Conservation (phyloP, 2,329 filamentous ascomycete genomes). For the Ophiocordyceps unilateralis region DNA sequence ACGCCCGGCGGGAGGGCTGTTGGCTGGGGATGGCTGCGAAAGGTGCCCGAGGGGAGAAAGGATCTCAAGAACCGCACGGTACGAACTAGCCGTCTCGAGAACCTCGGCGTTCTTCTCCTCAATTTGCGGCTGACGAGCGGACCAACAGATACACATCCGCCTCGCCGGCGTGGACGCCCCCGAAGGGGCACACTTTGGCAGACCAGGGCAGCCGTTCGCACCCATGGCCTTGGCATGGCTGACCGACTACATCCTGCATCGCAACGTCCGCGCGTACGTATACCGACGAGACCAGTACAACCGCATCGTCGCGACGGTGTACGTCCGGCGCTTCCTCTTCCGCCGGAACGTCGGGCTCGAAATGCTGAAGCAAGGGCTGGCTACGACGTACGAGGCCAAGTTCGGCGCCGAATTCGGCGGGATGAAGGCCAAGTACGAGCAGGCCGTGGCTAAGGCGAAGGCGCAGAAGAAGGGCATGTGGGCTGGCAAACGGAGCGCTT, state of each 20-base stretch:
- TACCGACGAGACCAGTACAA: conserved; percentile 85
- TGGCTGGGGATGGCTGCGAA: conserved; percentile 87
- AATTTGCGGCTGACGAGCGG: not conserved
- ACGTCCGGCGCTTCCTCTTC: conserved; percentile 49
- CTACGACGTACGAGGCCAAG: conserved; percentile 90
- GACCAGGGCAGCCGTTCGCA: conserved; percentile 68
- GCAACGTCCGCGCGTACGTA: conserved; percentile 64
- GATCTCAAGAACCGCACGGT: conserved; percentile 65
- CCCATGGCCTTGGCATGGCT: conserved; percentile 72
- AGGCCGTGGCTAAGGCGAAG: conserved; percentile 50
- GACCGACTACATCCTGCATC: conserved; percentile 50
- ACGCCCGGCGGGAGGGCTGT: conserved; percentile 76
- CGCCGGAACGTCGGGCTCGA: conserved; percentile 71
- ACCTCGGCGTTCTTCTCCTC: too few species aligned
- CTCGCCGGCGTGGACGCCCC: conserved; percentile 88
- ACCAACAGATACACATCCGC: conserved; percentile 59
- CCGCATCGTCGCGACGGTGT: conserved; percentile 74
- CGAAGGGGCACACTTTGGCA: conserved; percentile 82
- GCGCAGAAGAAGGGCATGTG: conserved; percentile 55
- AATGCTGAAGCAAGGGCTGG: conserved; percentile 72
- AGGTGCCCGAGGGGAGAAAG: conserved; percentile 49
- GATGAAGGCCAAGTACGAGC: conserved; percentile 43
- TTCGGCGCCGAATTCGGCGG: conserved; percentile 76
- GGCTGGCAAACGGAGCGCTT: conserved; percentile 42
- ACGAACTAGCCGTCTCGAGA: conserved; percentile 5